These are phyloP conservation scores for Musa troglodytarum DNA, from an alignment of 176 grass and related monocot species.

Conservation along the genomic window DNA sequence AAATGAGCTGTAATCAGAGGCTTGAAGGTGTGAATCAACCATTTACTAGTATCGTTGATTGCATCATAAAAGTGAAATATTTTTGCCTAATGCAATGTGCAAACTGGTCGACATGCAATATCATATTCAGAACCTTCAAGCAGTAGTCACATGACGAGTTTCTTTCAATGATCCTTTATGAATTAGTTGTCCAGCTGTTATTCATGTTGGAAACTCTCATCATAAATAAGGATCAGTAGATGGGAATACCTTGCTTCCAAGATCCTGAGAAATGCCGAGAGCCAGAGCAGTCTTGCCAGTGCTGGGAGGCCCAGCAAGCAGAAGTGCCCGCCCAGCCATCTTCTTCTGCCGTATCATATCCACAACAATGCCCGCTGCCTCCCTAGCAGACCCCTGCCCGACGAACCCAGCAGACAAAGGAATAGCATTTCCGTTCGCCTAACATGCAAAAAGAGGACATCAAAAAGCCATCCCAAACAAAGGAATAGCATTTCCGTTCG, in stretches of 20 bases:
- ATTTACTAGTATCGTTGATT: no score
- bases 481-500: no score
- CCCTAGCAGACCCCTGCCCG: constrained; percentile 59
- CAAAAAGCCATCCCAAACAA: not conserved
- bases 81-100: no score
- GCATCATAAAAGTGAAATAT: no score
- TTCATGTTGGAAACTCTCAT: not conserved
- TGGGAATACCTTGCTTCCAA: constrained; percentile 73
- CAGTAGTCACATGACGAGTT: no score
- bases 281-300: constrained; percentile 87
- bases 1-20: no score
- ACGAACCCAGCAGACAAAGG: constrained; percentile 74
- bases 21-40: no score
- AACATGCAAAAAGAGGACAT: not conserved
- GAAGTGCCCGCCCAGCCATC: constrained; percentile 83
- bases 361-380: constrained; percentile 56
- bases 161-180: no score
- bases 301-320: constrained; percentile 74
- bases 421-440: constrained; percentile 47
- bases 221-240: not conserved
- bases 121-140: no score
- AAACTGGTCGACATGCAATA: no score
- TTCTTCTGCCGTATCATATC: constrained; percentile 98
- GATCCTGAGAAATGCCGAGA: constrained; percentile 86
- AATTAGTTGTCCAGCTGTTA: no score